Conservation (phyloP, 768 basidiomycete species). For the Boletus rufocinnamomeus region DNA sequence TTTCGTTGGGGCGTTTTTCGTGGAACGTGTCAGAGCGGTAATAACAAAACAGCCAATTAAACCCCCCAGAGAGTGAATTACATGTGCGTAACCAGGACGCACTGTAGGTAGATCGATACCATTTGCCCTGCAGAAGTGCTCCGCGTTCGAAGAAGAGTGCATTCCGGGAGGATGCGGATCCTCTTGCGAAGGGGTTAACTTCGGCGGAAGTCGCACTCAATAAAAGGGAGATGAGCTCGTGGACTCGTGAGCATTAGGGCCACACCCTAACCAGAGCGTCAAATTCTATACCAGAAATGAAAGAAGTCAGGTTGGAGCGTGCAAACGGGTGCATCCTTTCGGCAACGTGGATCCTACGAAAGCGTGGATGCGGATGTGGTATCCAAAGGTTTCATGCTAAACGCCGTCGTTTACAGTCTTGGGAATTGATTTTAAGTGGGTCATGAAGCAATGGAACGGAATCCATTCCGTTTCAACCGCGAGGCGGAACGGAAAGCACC, state of each 20-base stretch:
- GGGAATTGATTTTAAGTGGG: slow-evolving; percentile 1
- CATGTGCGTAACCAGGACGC: slow-evolving; percentile 8
- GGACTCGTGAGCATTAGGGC: slow-evolving; percentile 7
- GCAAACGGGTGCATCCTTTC: slow-evolving; percentile 19
- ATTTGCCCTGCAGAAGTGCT: slow-evolving; percentile 10
- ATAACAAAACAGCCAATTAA: slow-evolving; percentile 14
- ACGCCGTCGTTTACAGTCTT: slow-evolving; percentile 19
- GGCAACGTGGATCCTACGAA: slow-evolving; percentile 9
- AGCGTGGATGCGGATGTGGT: slow-evolving; percentile 9
- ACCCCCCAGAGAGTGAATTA: slow-evolving; percentile 3
- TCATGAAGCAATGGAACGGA: slow-evolving; percentile 14
- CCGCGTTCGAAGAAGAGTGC: slow-evolving; percentile 9
- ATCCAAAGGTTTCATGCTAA: slow-evolving; percentile 10
- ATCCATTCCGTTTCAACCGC: slow-evolving; percentile 3
- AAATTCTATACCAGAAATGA: slow-evolving; percentile 17
- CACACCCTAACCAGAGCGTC: neutral
- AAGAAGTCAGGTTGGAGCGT: slow-evolving; percentile 20
- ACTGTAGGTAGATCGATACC: slow-evolving; percentile 6
- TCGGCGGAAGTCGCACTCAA: slow-evolving; percentile 5
- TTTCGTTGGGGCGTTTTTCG: slow-evolving; percentile 7
- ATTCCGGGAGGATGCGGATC: slow-evolving; percentile 20
- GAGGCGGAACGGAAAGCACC: slow-evolving; percentile 8
- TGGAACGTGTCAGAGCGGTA: slow-evolving; percentile 16
- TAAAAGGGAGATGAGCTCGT: slow-evolving; percentile 6
- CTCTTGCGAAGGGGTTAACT: slow-evolving; percentile 21